Evolutionary conservation across 768 basidiomycete species (phyloP).

Genomic region (Lactarius trivialis): DNA sequence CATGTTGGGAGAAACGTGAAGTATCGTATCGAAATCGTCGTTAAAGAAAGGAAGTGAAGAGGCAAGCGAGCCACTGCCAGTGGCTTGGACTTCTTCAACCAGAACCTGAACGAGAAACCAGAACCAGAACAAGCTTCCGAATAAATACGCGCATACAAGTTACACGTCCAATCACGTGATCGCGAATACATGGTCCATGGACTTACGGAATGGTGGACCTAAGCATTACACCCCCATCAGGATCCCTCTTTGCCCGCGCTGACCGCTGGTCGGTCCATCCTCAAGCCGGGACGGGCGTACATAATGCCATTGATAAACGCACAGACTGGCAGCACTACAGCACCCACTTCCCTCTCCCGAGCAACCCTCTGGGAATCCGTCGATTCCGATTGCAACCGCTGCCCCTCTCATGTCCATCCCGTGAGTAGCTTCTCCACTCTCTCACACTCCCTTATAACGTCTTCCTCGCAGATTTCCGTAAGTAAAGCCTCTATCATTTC

Average conservation of each 20-base stretch:
- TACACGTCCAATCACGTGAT: conserved; percentile 15
- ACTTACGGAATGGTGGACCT: not conserved
- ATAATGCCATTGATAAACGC: not conserved
- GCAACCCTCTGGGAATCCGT: not conserved
- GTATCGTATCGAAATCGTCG: conserved; percentile 9
- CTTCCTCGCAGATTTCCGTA: conserved; percentile 14
- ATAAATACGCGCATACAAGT: conserved; percentile 19
- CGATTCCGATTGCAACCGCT: not conserved
- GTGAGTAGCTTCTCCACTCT: not conserved
- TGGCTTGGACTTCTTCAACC: not conserved
- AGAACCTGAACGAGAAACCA: not conserved
- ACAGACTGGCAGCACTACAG: not conserved
- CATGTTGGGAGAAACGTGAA: conserved; percentile 17
- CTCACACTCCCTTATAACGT: not conserved
- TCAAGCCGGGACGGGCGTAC: not conserved
- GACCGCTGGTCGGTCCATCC: not conserved
- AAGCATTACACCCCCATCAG: not conserved
- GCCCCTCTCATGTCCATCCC: not conserved
- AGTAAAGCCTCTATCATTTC: not conserved
- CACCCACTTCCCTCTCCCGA: not conserved
- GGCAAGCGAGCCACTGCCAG: not conserved
- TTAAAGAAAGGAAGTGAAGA: not conserved
- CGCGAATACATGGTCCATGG: not conserved
- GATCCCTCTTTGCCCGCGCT: not conserved
- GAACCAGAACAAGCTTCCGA: conserved; percentile 7